Conservation (phyloP, 2,329 filamentous ascomycete species). For the Phyllachora maydis region DNA sequence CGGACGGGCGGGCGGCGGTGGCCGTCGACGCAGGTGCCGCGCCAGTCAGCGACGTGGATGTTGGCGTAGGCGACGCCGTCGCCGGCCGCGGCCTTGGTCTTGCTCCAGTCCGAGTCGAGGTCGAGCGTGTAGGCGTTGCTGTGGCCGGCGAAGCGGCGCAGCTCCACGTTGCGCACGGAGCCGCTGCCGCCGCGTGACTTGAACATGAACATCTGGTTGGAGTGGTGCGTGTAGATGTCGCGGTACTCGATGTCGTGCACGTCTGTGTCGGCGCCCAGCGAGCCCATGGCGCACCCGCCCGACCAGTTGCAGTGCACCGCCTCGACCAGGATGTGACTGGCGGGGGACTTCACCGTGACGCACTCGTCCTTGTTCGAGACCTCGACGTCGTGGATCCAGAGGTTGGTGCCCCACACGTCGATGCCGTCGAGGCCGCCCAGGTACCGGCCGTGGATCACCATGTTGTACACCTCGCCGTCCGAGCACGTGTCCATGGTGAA, state of each 20-base stretch:
- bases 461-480: constrained; percentile 28
- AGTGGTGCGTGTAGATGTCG: constrained; percentile 32
- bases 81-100: constrained; percentile 9
- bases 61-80: constrained; percentile 27
- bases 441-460: constrained; percentile 25
- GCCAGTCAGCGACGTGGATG: constrained; percentile 31
- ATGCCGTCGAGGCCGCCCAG: constrained; percentile 30
- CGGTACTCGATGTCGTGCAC: constrained; percentile 28
- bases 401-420: constrained; percentile 29
- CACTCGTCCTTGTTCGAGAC: constrained; percentile 36
- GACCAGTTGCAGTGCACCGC: constrained; percentile 26
- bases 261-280: constrained; percentile 21
- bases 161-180: constrained; percentile 21
- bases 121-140: constrained; percentile 32
- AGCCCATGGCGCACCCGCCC: constrained; percentile 35
- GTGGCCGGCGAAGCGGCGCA: constrained; percentile 37
- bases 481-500: constrained; percentile 22
- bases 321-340: constrained; percentile 31
- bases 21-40: constrained; percentile 18
- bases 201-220: constrained; percentile 40
- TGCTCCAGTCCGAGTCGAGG: constrained; percentile 27
- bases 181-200: constrained; percentile 35
- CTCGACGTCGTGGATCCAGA: constrained; percentile 35
- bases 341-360: constrained; percentile 15
- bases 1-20: not conserved